Conservation (phyloP, 495 filamentous ascomycete genomes). For the Amphirosellinia nigrospora region DNA sequence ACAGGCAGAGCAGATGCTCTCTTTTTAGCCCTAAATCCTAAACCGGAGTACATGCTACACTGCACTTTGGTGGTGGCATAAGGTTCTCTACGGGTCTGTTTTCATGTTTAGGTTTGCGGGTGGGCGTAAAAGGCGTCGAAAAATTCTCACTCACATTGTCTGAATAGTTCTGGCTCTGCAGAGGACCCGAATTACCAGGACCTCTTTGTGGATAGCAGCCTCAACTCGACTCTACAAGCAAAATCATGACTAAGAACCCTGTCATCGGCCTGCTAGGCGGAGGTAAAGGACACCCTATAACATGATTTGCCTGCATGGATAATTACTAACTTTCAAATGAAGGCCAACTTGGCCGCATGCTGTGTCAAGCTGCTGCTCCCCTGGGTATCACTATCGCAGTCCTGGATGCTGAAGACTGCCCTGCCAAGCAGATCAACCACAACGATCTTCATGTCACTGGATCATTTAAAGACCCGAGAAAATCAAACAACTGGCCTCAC, state of each 20-base stretch:
- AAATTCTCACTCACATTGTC: too few species aligned
- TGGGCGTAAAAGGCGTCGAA: not conserved
- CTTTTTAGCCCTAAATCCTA: not conserved
- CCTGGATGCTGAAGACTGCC: constrained; percentile 78
- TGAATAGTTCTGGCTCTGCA: not conserved
- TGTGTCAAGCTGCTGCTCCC: constrained; percentile 88
- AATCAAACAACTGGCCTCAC: constrained; percentile 75
- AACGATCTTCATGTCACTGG: constrained; percentile 77
- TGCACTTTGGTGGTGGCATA: not conserved
- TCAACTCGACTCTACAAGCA: not conserved
- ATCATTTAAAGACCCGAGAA: constrained; percentile 82
- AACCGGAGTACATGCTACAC: constrained; percentile 1
- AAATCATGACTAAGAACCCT: constrained; percentile 31
- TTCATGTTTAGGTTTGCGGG: not conserved
- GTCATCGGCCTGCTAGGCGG: constrained; percentile 53
- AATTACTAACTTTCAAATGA: constrained; percentile 70
- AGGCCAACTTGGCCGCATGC: constrained; percentile 93
- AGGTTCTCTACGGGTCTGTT: not conserved
- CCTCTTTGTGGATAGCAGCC: not conserved
- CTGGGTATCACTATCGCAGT: constrained; percentile 81
- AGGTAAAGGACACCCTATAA: constrained; percentile 9
- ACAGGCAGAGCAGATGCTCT: not conserved
- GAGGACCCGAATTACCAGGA: not conserved
- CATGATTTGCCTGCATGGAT: not conserved
- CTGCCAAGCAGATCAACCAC: constrained; percentile 90